Conservation (phyloP, 495 filamentous ascomycete species). For the Neurospora discreta region DNA sequence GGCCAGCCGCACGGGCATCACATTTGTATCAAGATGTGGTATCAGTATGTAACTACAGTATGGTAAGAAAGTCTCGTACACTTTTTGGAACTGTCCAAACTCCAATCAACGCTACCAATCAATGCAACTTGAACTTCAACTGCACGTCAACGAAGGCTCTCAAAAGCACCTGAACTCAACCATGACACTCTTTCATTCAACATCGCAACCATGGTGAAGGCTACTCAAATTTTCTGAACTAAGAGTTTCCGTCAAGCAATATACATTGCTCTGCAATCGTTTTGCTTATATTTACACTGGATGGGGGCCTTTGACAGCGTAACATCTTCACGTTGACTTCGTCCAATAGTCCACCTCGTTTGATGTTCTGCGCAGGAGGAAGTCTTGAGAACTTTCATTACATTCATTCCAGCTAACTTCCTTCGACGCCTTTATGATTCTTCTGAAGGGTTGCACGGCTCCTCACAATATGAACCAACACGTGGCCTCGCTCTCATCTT, state of each 20-base stretch:
- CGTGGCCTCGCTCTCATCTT: not conserved
- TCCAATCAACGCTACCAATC: not conserved
- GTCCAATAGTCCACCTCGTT: not conserved
- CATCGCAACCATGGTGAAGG: no score
- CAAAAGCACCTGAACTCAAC: not conserved
- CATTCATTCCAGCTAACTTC: not conserved
- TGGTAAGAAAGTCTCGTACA: not conserved
- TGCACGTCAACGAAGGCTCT: not conserved
- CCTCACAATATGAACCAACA: not conserved
- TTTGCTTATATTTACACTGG: not conserved
- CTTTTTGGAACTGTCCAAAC: not conserved
- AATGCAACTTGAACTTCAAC: not conserved
- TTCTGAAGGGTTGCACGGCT: not conserved
- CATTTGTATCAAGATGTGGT: not conserved
- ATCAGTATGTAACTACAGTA: not conserved
- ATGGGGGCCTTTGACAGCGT: not conserved
- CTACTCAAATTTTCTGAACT: not conserved
- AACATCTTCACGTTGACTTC: not conserved
- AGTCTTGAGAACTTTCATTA: not conserved
- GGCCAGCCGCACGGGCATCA: not conserved
- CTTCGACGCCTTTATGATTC: not conserved
- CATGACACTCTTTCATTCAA: not conserved
- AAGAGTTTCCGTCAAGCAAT: not conserved
- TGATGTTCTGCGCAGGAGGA: not conserved
- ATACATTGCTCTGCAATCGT: not conserved